Evolutionary conservation across 495 filamentous ascomycete species (phyloP).

Genomic region (Alectoria sarmentosa): DNA sequence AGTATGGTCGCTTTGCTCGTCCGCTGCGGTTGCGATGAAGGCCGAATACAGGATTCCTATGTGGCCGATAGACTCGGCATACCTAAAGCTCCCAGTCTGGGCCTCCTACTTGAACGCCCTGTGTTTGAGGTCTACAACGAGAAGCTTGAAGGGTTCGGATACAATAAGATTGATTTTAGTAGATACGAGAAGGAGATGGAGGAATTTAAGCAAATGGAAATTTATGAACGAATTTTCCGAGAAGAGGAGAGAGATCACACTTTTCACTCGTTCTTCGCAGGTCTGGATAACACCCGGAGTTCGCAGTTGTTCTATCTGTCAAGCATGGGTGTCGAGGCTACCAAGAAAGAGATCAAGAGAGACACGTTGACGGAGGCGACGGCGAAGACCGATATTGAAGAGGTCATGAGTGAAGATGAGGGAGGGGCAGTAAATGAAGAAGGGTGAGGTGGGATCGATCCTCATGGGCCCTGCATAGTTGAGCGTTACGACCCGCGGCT

Average conservation of each 20-base stretch:
- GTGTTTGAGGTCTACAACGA: slow-evolving; percentile 83
- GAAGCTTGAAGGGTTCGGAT: slow-evolving; percentile 46
- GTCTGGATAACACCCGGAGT: slow-evolving; percentile 21
- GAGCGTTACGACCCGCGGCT: background rate
- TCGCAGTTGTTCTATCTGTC: slow-evolving; percentile 22
- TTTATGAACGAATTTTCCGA: slow-evolving; percentile 85
- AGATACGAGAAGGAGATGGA: slow-evolving; percentile 69
- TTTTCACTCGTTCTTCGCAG: slow-evolving; percentile 25
- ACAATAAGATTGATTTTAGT: slow-evolving; percentile 68
- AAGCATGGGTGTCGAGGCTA: slow-evolving; percentile 20
- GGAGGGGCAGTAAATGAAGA: slow-evolving; percentile 1
- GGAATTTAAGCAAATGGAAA: slow-evolving; percentile 87
- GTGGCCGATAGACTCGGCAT: slow-evolving; percentile 64
- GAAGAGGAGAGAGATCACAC: slow-evolving; percentile 73
- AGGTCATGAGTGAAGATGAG: slow-evolving; percentile 20
- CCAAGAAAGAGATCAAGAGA: slow-evolving; percentile 11
- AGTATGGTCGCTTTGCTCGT: slow-evolving; percentile 81
- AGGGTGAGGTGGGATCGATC: background rate
- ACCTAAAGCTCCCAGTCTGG: slow-evolving; percentile 86
- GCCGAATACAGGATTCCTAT: slow-evolving; percentile 63
- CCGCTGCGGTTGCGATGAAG: slow-evolving; percentile 64
- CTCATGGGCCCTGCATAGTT: background rate
- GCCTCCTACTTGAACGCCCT: slow-evolving; percentile 80
- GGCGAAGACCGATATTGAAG: slow-evolving; percentile 1
- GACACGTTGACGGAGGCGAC: background rate